Conservation (phyloP, 169 alveolate genomes). For the Ichthyophthirius multifiliis region DNA sequence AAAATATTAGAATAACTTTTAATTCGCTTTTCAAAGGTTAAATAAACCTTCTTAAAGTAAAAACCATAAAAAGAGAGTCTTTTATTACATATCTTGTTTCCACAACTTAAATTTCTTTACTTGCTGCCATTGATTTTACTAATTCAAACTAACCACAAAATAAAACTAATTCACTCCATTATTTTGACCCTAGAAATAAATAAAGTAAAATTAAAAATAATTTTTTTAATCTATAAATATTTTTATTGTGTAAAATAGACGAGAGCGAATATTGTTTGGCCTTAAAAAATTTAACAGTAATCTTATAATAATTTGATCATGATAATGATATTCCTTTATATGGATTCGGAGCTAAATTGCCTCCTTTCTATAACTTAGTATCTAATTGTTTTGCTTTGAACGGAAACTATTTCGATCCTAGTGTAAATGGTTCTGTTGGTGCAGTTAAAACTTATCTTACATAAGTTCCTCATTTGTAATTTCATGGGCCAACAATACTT, state of each 20-base stretch:
- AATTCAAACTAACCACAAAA: slow-evolving; percentile 64
- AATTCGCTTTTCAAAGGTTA: slow-evolving; percentile 24
- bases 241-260: neutral
- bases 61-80: slow-evolving; percentile 45
- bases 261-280: slow-evolving; percentile 69
- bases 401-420: slow-evolving; percentile 78
- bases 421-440: slow-evolving; percentile 66
- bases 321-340: slow-evolving; percentile 77
- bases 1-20: slow-evolving; percentile 3
- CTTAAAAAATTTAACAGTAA: slow-evolving; percentile 60
- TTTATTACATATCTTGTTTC: slow-evolving; percentile 80
- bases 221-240: slow-evolving; percentile 8
- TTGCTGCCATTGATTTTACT: slow-evolving; percentile 81
- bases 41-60: slow-evolving; percentile 16
- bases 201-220: neutral
- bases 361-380: slow-evolving; percentile 49
- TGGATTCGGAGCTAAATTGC: slow-evolving; percentile 84
- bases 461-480: slow-evolving; percentile 35
- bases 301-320: slow-evolving; percentile 72
- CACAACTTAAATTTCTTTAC: slow-evolving; percentile 73
- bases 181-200: neutral
- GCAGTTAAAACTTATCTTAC: slow-evolving; percentile 50
- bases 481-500: slow-evolving; percentile 79
- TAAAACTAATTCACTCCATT: slow-evolving; percentile 52
- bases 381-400: slow-evolving; percentile 83